Conservation (phyloP, 1,284 basidiomycete genomes). For the Malassezia nana region DNA sequence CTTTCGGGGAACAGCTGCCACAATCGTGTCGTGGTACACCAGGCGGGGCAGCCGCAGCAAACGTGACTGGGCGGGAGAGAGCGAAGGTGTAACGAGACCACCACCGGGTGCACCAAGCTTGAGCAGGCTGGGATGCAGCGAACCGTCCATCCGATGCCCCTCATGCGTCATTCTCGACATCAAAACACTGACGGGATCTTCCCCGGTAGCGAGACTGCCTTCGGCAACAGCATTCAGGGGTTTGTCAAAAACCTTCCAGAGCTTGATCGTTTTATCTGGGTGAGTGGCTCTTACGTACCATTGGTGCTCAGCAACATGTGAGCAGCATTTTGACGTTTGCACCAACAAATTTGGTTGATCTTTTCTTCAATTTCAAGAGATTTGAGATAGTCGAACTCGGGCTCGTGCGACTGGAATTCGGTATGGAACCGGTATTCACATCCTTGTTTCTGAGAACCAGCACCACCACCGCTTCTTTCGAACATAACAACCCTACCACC, state of each 20-base stretch:
- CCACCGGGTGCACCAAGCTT: conserved; percentile 11
- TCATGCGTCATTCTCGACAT: conserved; percentile 20
- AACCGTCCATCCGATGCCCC: conserved; percentile 1
- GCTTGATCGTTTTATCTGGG: conserved; percentile 94
- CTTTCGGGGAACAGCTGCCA: conserved; percentile 94
- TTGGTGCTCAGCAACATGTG: conserved; percentile 97
- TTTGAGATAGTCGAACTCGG: conserved; percentile 99
- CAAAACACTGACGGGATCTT: conserved; percentile 13
- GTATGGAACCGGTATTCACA: conserved; percentile 99
- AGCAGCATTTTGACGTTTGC: conserved; percentile 90
- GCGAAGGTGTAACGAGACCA: neutral
- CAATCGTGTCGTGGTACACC: conserved; percentile 90
- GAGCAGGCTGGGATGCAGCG: conserved; percentile 28
- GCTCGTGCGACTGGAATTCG: conserved; percentile 98
- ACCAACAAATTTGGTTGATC: conserved; percentile 99
- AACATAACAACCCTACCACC: conserved; percentile 94
- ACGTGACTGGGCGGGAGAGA: conserved; percentile 17
- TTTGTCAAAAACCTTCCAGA: conserved; percentile 99
- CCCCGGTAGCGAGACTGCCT: conserved; percentile 69
- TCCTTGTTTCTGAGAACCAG: conserved; percentile 68
- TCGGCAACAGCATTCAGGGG: conserved; percentile 89
- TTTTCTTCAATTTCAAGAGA: conserved; percentile 99
- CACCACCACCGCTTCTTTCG: conserved; percentile 71
- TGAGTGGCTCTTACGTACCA: conserved; percentile 26
- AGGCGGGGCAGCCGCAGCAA: conserved; percentile 52